Conservation (phyloP, 73 alveolate genomes). For the Symbiodinium natans region DNA sequence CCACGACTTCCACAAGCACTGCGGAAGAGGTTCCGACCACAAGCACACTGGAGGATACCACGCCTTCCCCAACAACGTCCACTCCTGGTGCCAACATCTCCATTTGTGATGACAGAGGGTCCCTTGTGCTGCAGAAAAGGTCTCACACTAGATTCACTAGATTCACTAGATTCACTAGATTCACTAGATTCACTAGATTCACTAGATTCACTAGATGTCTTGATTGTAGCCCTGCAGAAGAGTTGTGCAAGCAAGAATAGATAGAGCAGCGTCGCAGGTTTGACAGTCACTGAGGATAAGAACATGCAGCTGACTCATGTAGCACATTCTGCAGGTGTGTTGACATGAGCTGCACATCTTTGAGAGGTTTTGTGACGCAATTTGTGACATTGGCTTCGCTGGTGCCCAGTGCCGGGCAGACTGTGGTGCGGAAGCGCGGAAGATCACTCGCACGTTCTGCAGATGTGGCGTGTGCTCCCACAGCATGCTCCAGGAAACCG, state of each 20-base stretch:
- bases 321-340: no score
- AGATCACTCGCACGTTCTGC: neutral
- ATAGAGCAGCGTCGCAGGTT: no score
- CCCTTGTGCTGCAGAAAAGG: no score
- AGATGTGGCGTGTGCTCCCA: neutral
- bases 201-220: no score
- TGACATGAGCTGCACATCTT: no score
- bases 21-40: neutral
- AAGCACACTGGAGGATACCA: neutral
- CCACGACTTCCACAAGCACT: neutral
- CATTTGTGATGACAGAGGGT: neutral
- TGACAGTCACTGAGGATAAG: no score
- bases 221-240: no score
- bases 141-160: no score
- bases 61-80: neutral
- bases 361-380: neutral
- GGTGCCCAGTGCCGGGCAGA: neutral
- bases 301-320: no score
- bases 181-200: no score
- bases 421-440: neutral
- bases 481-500: neutral
- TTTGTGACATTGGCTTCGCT: neutral
- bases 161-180: no score
- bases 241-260: no score
- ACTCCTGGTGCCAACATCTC: neutral